Base-by-base conservation (phyloP, 495 filamentous ascomycete species). In the Pseudoneurospora amorphoporcata region DNA sequence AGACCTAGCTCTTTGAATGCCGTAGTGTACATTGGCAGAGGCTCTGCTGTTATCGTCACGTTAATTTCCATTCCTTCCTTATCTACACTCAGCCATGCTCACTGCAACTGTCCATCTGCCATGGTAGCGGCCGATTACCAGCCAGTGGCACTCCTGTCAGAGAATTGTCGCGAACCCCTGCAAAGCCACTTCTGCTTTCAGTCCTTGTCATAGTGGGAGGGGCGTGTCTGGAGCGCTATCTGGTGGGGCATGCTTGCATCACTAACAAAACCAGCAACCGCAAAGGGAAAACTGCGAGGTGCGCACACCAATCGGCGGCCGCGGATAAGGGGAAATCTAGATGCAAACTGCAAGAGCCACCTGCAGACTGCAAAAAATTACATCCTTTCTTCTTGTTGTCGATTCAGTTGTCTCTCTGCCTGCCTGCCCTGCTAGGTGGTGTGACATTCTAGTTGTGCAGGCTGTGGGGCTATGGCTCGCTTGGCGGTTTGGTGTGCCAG, bases 41-140 rank as follows among this genome's bases (percentile, higher is more conserved):
- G 53, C 53, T 65, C 53, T 65, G 32, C 53, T 2, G 53, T 65
- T 65, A 29, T 35, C 53, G 53, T 65, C 53, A 65, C 35, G 29
- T 65, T 65, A 29, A 65, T 35, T 65, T 65, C 23, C 23, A 23
- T 23, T 23, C 23, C 23, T 23, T 23, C 53, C 29, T 16, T 65
- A 65, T 58, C 47, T 43, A 58, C 53, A 65, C 53, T 16, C 53
- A 2, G 29, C 5, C 3, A 65, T 65, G 29, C 53, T 35, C 53
- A 35, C 53, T 61, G 53, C 53, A 65, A 58, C 47, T 58, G 47
- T 58, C 19, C 29, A 58, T 58, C 47, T 58, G 47, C 47, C 47
- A 58, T 70, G 41, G 43, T 73, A 69, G 69, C 69, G 37, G 73
- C 74, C 72, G 65, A 75, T 75, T 75, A 74, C 71, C 47, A 75